These are phyloP conservation scores for Bromus sterilis DNA, from an alignment of 176 grass and related monocot genomes.

Conservation along the genomic window DNA sequence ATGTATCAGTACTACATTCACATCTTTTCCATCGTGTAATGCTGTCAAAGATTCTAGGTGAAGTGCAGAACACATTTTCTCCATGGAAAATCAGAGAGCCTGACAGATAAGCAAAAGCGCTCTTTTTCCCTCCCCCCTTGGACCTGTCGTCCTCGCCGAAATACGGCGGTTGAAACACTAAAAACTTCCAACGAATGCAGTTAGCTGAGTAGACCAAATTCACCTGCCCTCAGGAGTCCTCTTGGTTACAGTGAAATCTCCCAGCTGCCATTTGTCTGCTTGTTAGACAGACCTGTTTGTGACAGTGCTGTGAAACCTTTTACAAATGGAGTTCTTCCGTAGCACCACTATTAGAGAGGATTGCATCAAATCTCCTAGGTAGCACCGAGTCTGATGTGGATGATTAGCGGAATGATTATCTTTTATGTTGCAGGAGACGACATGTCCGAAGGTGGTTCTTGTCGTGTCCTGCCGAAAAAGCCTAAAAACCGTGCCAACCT, in stretches of 20 bases:
- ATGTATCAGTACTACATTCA: neutral
- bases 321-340: neutral
- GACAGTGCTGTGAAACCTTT: neutral
- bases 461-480: conserved; percentile 36
- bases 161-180: conserved; percentile 3
- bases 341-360: neutral
- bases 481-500: conserved; percentile 27
- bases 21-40: conserved; percentile 1
- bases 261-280: neutral
- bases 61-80: conserved; percentile 16
- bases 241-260: neutral
- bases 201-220: neutral
- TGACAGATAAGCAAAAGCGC: conserved; percentile 5
- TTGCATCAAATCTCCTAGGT: neutral
- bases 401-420: conserved; percentile 11
- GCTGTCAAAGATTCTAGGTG: conserved; percentile 14
- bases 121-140: conserved; percentile 8
- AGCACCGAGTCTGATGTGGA: neutral
- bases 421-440: neutral
- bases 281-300: no score
- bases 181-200: conserved; percentile 8
- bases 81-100: conserved; percentile 9
- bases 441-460: conserved; percentile 26
- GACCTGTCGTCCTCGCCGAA: conserved; percentile 21
- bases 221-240: neutral